Evolutionary conservation across 805 yeast species (phyloP), one percentile per base, ranked within the genome.

Genomic region (Cyberlindnera euphorbiae): DNA sequence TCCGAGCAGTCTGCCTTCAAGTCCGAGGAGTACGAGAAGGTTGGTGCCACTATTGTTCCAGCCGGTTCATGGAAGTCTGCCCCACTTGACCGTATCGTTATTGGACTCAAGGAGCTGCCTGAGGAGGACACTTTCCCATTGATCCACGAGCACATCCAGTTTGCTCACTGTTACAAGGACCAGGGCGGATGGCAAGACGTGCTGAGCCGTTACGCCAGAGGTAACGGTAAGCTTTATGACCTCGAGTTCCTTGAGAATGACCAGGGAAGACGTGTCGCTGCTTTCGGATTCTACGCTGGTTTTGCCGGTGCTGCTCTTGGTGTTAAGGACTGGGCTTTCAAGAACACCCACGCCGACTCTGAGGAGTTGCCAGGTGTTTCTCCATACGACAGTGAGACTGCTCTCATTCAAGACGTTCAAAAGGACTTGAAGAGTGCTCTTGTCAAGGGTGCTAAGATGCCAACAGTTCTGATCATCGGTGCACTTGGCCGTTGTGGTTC

Each of bases 221-320:
- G 99, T 33, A 76, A 83, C 41, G 97, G 98, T 51, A 73, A 76
- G 11, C 73, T 93, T 49, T 93, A 93, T 60, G 99, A 93, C 60
- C 70, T 93, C 49, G 99, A 93, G 67, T 93, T 93, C 58, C 70
- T 93, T 60, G 94, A 85, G 62, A 87, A 93, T 60, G 96, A 83
- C 52, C 79, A 77, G 56, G 97, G 97, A 24, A 84, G 98, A 71
- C 84, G 99, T 66, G 99, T 93, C 19, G 99, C 99, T 30, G 98
- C 98, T 8, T 93, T 93, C 59, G 99, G 99, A n/a, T 93, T 77
- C 71, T 90, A 90, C 62, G 98, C 99, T 30, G 99, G 99, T n/a
- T 93, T 93, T 60, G 98, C 97, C 6, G 99, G 99, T 55, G 98
- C 99, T 24, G 99, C 98, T 23, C 66, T 93, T 38, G 98, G 98